These are phyloP conservation scores for Aspergillus bombycis DNA, from an alignment of 2,329 filamentous ascomycete genomes.

Conservation along the genomic window DNA sequence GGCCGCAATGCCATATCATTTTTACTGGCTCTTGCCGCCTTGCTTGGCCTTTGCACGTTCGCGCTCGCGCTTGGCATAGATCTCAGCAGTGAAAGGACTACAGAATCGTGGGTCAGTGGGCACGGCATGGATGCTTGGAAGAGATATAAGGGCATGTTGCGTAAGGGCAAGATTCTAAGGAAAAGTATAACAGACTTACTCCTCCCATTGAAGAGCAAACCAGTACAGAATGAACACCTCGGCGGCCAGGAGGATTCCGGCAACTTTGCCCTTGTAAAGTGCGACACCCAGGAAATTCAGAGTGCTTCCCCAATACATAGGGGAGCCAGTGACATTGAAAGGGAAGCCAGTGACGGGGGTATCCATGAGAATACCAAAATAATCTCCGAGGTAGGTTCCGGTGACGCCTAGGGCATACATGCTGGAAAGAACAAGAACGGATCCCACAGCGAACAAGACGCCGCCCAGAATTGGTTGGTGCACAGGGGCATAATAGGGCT, in stretches of 20 bases:
- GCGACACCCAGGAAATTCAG: slow-evolving; percentile 90
- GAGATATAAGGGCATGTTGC: slow-evolving; percentile 4
- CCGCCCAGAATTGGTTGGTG: slow-evolving; percentile 67
- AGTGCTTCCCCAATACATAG: slow-evolving; percentile 96
- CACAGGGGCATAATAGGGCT: slow-evolving; percentile 76
- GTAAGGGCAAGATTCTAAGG: slow-evolving; percentile 2
- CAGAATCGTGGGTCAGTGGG: slow-evolving; percentile 12
- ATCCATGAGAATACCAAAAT: slow-evolving; percentile 98
- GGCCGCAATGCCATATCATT: not conserved
- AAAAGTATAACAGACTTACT: slow-evolving; percentile 51
- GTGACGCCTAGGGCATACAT: slow-evolving; percentile 93
- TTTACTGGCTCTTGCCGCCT: slow-evolving; percentile 43
- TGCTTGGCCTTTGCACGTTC: slow-evolving; percentile 43
- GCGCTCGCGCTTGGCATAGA: slow-evolving; percentile 75
- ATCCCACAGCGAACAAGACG: slow-evolving; percentile 73
- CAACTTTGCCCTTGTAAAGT: slow-evolving; percentile 82
- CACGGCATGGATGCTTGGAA: slow-evolving; percentile 3
- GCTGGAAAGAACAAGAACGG: slow-evolving; percentile 81
- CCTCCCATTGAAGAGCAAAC: slow-evolving; percentile 82
- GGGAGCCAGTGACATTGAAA: slow-evolving; percentile 86
- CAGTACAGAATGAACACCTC: slow-evolving; percentile 79
- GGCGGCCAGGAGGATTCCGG: slow-evolving; percentile 74
- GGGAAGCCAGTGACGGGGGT: slow-evolving; percentile 91
- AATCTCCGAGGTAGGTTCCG: slow-evolving; percentile 95
- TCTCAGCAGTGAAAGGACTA: slow-evolving; percentile 83